These are phyloP conservation scores for Lindgomyces ingoldianus DNA, from an alignment of 495 filamentous ascomycete genomes.

Conservation along the genomic window DNA sequence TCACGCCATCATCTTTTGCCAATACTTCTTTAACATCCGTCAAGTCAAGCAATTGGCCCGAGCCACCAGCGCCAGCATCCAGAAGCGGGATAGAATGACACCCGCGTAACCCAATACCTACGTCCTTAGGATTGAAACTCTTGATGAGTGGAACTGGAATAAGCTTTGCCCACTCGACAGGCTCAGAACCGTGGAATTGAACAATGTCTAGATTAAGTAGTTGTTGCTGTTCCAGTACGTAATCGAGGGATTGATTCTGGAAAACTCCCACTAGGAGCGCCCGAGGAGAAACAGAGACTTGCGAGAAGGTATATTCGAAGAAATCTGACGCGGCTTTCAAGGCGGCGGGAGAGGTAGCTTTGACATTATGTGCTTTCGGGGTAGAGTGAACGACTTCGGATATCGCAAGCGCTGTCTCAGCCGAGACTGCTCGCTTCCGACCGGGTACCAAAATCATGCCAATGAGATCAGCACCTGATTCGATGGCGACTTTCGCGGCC, in stretches of 20 bases:
- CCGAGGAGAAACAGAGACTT: constrained; percentile 57
- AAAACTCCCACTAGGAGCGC: constrained; percentile 93
- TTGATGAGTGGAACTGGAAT: constrained; percentile 90
- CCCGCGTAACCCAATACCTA: constrained; percentile 68
- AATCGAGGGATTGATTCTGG: constrained; percentile 80
- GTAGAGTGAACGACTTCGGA: constrained; percentile 72
- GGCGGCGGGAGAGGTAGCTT: neutral
- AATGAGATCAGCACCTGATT: constrained; percentile 86
- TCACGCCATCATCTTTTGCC: constrained; percentile 61
- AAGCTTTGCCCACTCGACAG: constrained; percentile 81
- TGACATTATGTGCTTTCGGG: constrained; percentile 19
- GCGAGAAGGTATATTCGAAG: constrained; percentile 59
- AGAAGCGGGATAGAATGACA: constrained; percentile 83
- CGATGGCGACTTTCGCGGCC: constrained; percentile 75
- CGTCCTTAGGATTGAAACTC: constrained; percentile 71
- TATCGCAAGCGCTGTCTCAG: constrained; percentile 76
- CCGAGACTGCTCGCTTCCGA: constrained; percentile 72
- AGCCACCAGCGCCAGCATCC: constrained; percentile 81
- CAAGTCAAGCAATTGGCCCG: constrained; percentile 73
- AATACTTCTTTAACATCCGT: constrained; percentile 63
- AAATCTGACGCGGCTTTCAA: constrained; percentile 54
- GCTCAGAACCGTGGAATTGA: constrained; percentile 89
- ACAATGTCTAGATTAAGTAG: constrained; percentile 83
- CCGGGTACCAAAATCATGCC: constrained; percentile 89
- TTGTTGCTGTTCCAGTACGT: constrained; percentile 73